Evolutionary conservation across 495 filamentous ascomycete genomes (phyloP).

Genomic region (Jackrogersella minutella): DNA sequence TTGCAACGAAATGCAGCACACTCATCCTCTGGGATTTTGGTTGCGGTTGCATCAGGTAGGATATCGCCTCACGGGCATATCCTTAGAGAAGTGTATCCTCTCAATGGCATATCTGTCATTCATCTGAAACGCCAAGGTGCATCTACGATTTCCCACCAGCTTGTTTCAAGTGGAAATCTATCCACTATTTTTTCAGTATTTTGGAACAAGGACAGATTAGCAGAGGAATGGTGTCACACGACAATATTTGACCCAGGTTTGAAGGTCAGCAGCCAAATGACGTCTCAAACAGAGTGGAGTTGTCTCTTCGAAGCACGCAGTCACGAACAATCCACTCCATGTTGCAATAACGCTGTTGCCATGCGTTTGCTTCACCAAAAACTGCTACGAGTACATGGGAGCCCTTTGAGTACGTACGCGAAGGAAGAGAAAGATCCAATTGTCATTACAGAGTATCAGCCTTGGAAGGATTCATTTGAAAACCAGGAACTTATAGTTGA

Average conservation of each 20-base stretch:
- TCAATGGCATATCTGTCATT: conserved; percentile 1
- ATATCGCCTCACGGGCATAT: background rate
- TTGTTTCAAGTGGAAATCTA: conserved; percentile 8
- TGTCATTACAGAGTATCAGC: background rate
- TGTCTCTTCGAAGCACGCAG: background rate
- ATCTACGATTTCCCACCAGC: conserved; percentile 6
- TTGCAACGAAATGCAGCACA: background rate
- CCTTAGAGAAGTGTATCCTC: conserved; percentile 2
- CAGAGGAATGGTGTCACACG: conserved; percentile 11
- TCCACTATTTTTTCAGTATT: conserved; percentile 13
- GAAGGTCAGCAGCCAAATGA: background rate
- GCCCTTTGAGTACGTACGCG: background rate
- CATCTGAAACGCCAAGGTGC: background rate
- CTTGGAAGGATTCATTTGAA: conserved; percentile 1
- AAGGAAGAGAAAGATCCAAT: background rate
- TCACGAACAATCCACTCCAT: background rate
- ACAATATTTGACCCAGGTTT: conserved; percentile 1
- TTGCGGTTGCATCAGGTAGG: conserved; percentile 9
- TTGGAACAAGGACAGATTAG: background rate
- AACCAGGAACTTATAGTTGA: background rate
- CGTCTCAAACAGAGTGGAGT: background rate
- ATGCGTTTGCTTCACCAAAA: conserved; percentile 13
- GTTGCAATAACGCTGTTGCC: background rate
- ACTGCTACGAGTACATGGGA: background rate
- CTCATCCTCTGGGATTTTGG: background rate